Evolutionary conservation across 306 rosid species (phyloP).

Genomic region (Cucurbita pepo): DNA sequence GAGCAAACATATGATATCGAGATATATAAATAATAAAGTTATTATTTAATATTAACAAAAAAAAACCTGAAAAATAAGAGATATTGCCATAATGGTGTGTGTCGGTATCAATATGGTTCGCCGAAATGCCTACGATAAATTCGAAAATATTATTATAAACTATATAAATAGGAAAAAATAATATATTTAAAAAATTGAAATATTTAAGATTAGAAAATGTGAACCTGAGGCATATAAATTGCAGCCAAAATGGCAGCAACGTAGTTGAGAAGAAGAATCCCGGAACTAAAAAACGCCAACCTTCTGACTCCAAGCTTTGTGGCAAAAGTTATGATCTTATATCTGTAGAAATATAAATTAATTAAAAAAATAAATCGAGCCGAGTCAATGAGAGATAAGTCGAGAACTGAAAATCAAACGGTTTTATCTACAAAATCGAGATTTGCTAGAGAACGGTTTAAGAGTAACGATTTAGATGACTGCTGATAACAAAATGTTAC

Average conservation of each 20-base stretch:
- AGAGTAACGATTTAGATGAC: too few relatives aligned
- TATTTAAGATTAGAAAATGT: neutral
- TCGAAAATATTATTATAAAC: neutral
- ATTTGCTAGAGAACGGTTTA: too few relatives aligned
- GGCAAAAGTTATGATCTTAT: constrained; percentile 78
- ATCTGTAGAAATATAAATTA: constrained; percentile 25
- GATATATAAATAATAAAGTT: neutral
- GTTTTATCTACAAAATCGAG: too few relatives aligned
- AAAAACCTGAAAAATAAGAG: constrained; percentile 63
- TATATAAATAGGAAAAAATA: neutral
- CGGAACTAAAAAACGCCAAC: constrained; percentile 79
- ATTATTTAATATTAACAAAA: neutral
- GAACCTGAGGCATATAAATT: constrained; percentile 63
- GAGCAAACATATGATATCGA: too few relatives aligned
- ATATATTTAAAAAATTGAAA: neutral
- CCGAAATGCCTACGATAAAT: constrained; percentile 53
- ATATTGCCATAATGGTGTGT: constrained; percentile 40
- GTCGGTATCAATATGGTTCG: constrained; percentile 54
- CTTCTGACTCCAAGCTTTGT: constrained; percentile 85
- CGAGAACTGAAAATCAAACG: too few relatives aligned
- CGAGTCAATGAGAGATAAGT: neutral
- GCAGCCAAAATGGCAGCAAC: constrained; percentile 54
- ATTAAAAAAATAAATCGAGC: neutral
- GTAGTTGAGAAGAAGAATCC: constrained; percentile 67
- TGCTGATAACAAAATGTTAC: too few relatives aligned